Conservation (phyloP, 768 basidiomycete genomes). For the Boletus reticuloceps region DNA sequence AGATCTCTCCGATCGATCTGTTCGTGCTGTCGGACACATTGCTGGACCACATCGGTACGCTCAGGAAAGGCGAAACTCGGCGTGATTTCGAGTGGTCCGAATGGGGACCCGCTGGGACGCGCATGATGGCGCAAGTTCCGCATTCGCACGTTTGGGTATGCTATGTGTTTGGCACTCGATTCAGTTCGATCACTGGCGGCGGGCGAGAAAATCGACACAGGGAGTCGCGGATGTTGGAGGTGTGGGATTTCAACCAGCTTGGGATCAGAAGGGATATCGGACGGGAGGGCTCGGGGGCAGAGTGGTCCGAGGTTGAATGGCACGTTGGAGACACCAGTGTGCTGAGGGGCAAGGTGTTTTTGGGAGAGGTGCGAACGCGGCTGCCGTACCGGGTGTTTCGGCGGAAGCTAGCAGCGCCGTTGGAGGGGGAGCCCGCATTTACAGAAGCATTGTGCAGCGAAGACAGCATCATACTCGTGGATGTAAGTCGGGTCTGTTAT, state of each 20-base stretch:
- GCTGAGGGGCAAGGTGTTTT: slow-evolving; percentile 37
- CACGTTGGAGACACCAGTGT: slow-evolving; percentile 27
- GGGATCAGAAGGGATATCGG: slow-evolving; percentile 31
- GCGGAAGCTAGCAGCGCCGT: slow-evolving; percentile 15
- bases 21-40: slow-evolving; percentile 43
- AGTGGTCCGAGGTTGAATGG: slow-evolving; percentile 16
- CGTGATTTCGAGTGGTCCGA: slow-evolving; percentile 42
- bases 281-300: background rate
- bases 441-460: slow-evolving; percentile 51
- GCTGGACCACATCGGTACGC: slow-evolving; percentile 23
- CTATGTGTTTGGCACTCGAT: slow-evolving; percentile 51
- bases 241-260: slow-evolving; percentile 54
- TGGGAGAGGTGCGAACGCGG: slow-evolving; percentile 38
- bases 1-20: slow-evolving; percentile 35
- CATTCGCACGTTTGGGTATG: slow-evolving; percentile 54
- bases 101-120: slow-evolving; percentile 52
- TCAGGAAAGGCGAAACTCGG: slow-evolving; percentile 12
- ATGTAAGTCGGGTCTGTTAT: slow-evolving; percentile 30
- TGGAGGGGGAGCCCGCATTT: slow-evolving; percentile 10
- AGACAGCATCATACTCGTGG: slow-evolving; percentile 52
- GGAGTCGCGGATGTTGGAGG: slow-evolving; percentile 32
- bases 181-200: slow-evolving; percentile 28
- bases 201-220: slow-evolving; percentile 9
- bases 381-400: slow-evolving; percentile 45
- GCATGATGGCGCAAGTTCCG: slow-evolving; percentile 38